These are phyloP conservation scores for Melampsora americana DNA, from an alignment of 1,284 basidiomycete species.

Conservation along the genomic window DNA sequence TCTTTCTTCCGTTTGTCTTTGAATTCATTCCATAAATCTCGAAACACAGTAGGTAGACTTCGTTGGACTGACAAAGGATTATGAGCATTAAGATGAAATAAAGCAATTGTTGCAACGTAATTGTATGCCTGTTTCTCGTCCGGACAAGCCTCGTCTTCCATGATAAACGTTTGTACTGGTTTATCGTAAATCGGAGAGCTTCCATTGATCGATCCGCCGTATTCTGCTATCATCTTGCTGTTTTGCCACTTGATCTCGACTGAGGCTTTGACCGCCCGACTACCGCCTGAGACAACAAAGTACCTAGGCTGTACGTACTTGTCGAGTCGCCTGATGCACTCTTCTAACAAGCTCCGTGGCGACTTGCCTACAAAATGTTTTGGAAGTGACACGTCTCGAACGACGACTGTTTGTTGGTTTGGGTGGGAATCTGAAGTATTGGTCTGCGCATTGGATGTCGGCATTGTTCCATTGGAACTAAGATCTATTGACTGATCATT, in stretches of 20 bases:
- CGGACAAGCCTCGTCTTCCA: conserved; percentile 80
- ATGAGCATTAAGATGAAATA: conserved; percentile 56
- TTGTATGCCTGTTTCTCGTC: conserved; percentile 79
- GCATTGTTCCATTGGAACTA: conserved; percentile 47
- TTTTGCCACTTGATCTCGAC: conserved; percentile 50
- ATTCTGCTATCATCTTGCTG: conserved; percentile 59
- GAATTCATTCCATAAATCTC: conserved; percentile 90
- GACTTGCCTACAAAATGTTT: conserved; percentile 72
- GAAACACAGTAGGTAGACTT: conserved; percentile 71
- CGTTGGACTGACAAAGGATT: conserved; percentile 53
- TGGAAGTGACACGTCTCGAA: conserved; percentile 74
- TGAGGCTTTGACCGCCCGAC: conserved; percentile 51
- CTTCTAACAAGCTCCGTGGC: conserved; percentile 67
- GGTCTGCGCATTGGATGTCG: conserved; percentile 57
- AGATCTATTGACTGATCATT: conserved; percentile 63
- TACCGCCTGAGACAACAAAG: conserved; percentile 48
- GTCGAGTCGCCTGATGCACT: conserved; percentile 62
- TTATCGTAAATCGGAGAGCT: conserved; percentile 57
- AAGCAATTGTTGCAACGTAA: conserved; percentile 79
- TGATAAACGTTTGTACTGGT: conserved; percentile 65
- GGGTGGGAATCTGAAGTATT: conserved; percentile 57
- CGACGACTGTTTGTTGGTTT: conserved; percentile 54
- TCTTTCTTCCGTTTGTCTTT: conserved; percentile 65
- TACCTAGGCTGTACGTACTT: conserved; percentile 45
- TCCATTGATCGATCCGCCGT: conserved; percentile 70